Evolutionary conservation across 2,329 filamentous ascomycete species (phyloP), one percentile per base, ranked within the genome.

Genomic region (Nigrospora osmanthi): DNA sequence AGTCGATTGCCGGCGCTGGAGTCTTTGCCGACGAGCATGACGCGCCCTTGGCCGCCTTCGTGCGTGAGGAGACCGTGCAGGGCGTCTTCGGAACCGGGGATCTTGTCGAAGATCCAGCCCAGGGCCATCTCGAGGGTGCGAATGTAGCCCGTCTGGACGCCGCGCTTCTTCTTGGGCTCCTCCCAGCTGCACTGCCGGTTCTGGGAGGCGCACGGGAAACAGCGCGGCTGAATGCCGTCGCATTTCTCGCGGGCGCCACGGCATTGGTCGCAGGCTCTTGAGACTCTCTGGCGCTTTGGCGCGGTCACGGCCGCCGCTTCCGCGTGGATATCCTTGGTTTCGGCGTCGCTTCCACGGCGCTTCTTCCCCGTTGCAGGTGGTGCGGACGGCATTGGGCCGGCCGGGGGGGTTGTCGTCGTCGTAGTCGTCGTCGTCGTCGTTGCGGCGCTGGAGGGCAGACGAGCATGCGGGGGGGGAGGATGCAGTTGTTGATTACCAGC

Each of bases 141-240:
- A 44, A 90, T 83, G 57, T 89, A 89, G 14, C 87, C 86, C n/a
- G 86, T 86, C 54, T 85, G 85, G 11, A 90, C 79, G 4, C 87
- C 86, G 50, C 86, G 74, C 61, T 89, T 89, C 63, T 87, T 88
- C 9, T 83, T 80, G 44, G 80, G 81, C 44, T 83, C 75, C 49
- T 84, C 80, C 60, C 89, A 90, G 14, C 82, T 81, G 60, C 87
- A 90, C 32, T 71, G 61, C 40, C 85, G 73, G 44, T 75, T 78
- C 48, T 83, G 76, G 5, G 75, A 69, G 7, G 72, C 71, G 64
- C 85, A 89, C 3, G 82, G 82, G 39, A 77, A 79, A 59, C 85
- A 89, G 13, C 70, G 68, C 6, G 84, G 84, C 51, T 81, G 78
- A 11, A 70, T 68, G 14, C 85, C 85, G 55, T 89, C 83, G 62